Percentiles rank a stretch among this genome's conserved stretches.
These are phyloP conservation scores for Graphiopsis chlorocephala DNA, from an alignment of 2,329 filamentous ascomycete genomes.

Conservation along the genomic window DNA sequence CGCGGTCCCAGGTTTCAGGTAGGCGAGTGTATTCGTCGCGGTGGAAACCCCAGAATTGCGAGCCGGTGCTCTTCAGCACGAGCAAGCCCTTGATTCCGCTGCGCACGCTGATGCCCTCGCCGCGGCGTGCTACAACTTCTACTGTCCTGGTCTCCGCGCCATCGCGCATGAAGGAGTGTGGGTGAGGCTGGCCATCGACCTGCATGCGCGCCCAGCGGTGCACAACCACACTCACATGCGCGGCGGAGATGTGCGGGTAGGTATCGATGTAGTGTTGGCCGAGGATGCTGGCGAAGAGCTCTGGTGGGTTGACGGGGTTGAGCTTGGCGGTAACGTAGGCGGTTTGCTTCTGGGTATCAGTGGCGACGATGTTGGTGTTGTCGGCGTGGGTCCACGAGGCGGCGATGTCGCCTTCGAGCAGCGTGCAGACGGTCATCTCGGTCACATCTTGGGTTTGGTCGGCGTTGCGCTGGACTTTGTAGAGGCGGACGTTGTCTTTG, in stretches of 20 bases:
- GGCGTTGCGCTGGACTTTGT: slow-evolving; percentile 83
- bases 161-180: slow-evolving; percentile 91
- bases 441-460: slow-evolving; percentile 80
- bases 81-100: slow-evolving; percentile 78
- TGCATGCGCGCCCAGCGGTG: slow-evolving; percentile 91
- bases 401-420: slow-evolving; percentile 91
- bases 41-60: slow-evolving; percentile 91
- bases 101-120: slow-evolving; percentile 68
- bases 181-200: slow-evolving; percentile 84
- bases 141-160: slow-evolving; percentile 83
- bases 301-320: slow-evolving; percentile 85
- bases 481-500: slow-evolving; percentile 98
- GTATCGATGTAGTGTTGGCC: slow-evolving; percentile 84
- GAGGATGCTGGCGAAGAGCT: slow-evolving; percentile 83
- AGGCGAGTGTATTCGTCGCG: slow-evolving; percentile 91
- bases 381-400: slow-evolving; percentile 86
- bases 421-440: slow-evolving; percentile 91
- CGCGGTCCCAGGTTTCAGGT: slow-evolving; percentile 88
- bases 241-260: slow-evolving; percentile 83
- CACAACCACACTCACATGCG: slow-evolving; percentile 76
- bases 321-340: slow-evolving; percentile 89
- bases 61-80: slow-evolving; percentile 94
- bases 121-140: slow-evolving; percentile 65
- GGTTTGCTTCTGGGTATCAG: slow-evolving; percentile 96
- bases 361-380: slow-evolving; percentile 93